A percentile compares a stretch with the other conserved stretches of the same genome.
These are phyloP conservation scores for Trifolium dubium DNA, from an alignment of 306 rosid genomes.

Conservation along the genomic window DNA sequence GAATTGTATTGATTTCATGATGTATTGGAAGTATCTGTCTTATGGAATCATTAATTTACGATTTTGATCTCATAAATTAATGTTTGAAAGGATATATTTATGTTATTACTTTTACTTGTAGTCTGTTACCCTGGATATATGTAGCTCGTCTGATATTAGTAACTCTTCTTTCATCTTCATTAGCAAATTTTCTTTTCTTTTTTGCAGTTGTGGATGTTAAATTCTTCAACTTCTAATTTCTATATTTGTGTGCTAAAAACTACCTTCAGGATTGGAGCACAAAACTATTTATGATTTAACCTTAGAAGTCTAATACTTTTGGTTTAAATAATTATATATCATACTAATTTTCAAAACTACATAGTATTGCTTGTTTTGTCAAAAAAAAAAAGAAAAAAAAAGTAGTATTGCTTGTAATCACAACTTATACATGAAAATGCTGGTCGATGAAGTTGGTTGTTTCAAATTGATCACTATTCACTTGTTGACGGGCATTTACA, in stretches of 20 bases:
- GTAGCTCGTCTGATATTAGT: slow-evolving; percentile 3
- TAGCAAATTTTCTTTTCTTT: not conserved
- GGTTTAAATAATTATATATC: not conserved
- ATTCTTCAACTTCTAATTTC: slow-evolving; percentile 11
- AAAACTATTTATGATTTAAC: not conserved
- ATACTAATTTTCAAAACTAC: not conserved
- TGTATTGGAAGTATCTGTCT: slow-evolving; percentile 33
- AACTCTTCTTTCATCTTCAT: not conserved
- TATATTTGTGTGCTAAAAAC: not conserved
- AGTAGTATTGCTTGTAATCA: not conserved
- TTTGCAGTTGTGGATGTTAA: not conserved
- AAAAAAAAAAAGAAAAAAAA: no score
- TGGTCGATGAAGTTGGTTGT: not conserved
- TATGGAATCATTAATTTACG: slow-evolving; percentile 23
- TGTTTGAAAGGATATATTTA: slow-evolving; percentile 17
- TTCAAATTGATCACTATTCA: not conserved
- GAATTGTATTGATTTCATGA: slow-evolving; percentile 41
- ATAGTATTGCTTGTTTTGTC: no score
- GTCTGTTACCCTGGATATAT: slow-evolving; percentile 5
- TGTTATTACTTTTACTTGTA: slow-evolving; percentile 14
- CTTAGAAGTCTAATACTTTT: not conserved
- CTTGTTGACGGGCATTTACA: not conserved
- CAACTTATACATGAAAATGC: not conserved
- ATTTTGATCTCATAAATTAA: no score
- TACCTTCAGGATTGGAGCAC: not conserved